Evolutionary conservation across 2,329 filamentous ascomycete species (phyloP).

Genomic region (Whalleya microplaca): DNA sequence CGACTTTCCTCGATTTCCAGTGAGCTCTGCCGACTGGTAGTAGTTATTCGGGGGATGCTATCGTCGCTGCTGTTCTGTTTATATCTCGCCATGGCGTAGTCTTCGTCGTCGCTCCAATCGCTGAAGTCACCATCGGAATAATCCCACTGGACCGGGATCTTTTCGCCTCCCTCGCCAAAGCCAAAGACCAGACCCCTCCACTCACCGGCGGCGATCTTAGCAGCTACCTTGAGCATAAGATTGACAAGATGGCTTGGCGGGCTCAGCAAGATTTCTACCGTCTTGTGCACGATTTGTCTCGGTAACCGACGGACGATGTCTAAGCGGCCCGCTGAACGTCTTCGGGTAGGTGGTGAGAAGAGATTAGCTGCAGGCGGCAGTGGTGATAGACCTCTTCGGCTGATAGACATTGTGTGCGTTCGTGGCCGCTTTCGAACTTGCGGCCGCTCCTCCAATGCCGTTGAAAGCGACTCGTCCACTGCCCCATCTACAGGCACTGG

Average conservation of each 20-base stretch:
- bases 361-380: slow-evolving; percentile 71
- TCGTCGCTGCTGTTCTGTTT: slow-evolving; percentile 24
- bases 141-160: slow-evolving; percentile 64
- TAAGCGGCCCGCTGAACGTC: slow-evolving; percentile 43
- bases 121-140: slow-evolving; percentile 61
- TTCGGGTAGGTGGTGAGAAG: slow-evolving; percentile 51
- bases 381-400: slow-evolving; percentile 64
- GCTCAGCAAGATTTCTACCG: slow-evolving; percentile 74
- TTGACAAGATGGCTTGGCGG: slow-evolving; percentile 80
- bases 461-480: slow-evolving; percentile 19
- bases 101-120: slow-evolving; percentile 58
- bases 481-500: slow-evolving; percentile 4
- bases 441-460: slow-evolving; percentile 41
- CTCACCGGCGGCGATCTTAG: slow-evolving; percentile 69
- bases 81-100: slow-evolving; percentile 30
- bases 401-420: slow-evolving; percentile 52
- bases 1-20: slow-evolving; percentile 28
- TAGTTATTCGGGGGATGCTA: slow-evolving; percentile 12
- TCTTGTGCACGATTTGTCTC: slow-evolving; percentile 73
- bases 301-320: slow-evolving; percentile 57
- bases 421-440: slow-evolving; percentile 59
- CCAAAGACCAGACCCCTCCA: slow-evolving; percentile 65
- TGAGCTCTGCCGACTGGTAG: slow-evolving; percentile 5
- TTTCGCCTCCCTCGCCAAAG: slow-evolving; percentile 55
- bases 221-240: slow-evolving; percentile 81